Base-by-base conservation (phyloP, 2,329 filamentous ascomycete genomes). In the Neoascochyta sp. region DNA sequence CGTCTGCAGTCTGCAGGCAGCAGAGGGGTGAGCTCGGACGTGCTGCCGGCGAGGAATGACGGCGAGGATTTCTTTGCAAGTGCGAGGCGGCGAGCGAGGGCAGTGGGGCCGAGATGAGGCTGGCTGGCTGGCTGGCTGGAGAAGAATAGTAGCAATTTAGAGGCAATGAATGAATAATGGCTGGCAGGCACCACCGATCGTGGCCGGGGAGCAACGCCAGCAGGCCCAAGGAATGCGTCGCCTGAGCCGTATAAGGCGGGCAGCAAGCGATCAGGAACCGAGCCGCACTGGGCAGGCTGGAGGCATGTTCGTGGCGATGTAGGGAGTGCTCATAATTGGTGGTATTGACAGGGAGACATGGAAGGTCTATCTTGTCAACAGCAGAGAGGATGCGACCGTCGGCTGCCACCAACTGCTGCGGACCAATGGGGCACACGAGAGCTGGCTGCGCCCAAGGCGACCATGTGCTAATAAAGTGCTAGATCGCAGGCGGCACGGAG, bases 61-160 rank as follows among this genome's bases (percentile, higher is more conserved):
- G 43, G 35, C 26, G 41, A 43, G 43, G 42, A 32, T 46, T 41
- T 40, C 23, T 42, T 45, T 45, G 47, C 44, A 45, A 49, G 50
- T 52, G 47, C 46, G 43, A 52, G 47, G 47, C 45, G 41, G 40
- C 36, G 43, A 46, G 34, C 19, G 19, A 27, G 24, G 32, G 30
- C 47, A 47, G 52, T 56, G 51, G 51, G 50, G 51, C 53, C 52
- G 52, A 43, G 34, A 39, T 52, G 45, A 54, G 41, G 46, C 43
- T n/a, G n/a, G n/a, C n/a, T n/a, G n/a, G n/a, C n/a, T n/a, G n/a
- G n/a, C n/a, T n/a, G n/a, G n/a, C n/a, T 47, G 41, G 45, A 52
- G 39, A 52, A 45, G 47, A 44, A 48, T 42, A 44, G 45, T 41
- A 37, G 32, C 47, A 42, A 45, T 40, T 40, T 47, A 26, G 43